Percentiles rank a stretch among this genome's conserved stretches.
Evolutionary conservation across 441 rosid genomes (phyloP).

Genomic region (Flueggea neowawraea): DNA sequence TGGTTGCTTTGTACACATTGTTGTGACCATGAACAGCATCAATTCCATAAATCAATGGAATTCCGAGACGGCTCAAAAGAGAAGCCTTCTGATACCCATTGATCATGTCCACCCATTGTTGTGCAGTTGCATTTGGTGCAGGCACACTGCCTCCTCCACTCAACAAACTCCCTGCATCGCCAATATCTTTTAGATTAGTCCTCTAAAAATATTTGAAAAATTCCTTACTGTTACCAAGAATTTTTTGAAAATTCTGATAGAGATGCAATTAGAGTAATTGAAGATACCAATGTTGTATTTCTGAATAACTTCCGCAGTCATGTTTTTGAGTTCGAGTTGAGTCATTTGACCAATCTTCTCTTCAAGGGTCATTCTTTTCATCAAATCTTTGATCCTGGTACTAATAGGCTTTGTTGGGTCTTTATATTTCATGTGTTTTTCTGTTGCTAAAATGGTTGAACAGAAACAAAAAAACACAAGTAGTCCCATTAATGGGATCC

Average conservation of each 20-base stretch:
- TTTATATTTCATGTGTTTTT: slow-evolving; percentile 43
- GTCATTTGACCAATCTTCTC: slow-evolving; percentile 92
- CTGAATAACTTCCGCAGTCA: slow-evolving; percentile 46
- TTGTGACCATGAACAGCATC: slow-evolving; percentile 86
- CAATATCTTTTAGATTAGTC: neutral
- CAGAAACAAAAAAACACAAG: slow-evolving; percentile 17
- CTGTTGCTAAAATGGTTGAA: slow-evolving; percentile 20
- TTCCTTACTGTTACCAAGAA: too few species aligned
- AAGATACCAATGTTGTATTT: slow-evolving; percentile 52
- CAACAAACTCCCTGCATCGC: slow-evolving; percentile 43
- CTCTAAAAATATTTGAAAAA: too few species aligned
- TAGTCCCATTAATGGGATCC: slow-evolving; percentile 3
- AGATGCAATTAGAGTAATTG: neutral
- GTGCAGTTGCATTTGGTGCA: slow-evolving; percentile 35
- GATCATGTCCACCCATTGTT: slow-evolving; percentile 64
- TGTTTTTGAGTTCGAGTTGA: slow-evolving; percentile 57
- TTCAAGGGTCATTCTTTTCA: slow-evolving; percentile 58
- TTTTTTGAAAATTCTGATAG: too few species aligned
- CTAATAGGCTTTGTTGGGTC: slow-evolving; percentile 51
- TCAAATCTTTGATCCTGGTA: slow-evolving; percentile 53
- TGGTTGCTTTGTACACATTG: slow-evolving; percentile 60
- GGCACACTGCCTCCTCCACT: slow-evolving; percentile 78
- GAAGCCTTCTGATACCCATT: slow-evolving; percentile 59
- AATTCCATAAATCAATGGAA: slow-evolving; percentile 73
- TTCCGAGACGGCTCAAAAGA: slow-evolving; percentile 65